A percentile compares a stretch with the other conserved stretches of the same genome.
Evolutionary conservation across 2,329 filamentous ascomycete genomes (phyloP).

Genomic region (Chaetomium sp.): DNA sequence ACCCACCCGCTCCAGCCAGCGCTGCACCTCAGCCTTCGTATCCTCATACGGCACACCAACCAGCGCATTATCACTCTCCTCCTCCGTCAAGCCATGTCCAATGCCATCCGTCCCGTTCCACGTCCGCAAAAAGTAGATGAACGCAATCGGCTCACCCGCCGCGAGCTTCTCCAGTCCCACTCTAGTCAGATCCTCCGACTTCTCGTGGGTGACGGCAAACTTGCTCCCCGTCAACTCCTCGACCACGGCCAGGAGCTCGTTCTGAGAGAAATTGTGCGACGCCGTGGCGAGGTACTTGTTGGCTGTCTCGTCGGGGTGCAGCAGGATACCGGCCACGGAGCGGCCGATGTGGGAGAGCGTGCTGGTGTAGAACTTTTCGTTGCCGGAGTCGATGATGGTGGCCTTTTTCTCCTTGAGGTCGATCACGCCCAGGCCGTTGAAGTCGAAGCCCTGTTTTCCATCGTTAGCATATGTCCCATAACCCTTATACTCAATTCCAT

Average conservation of each 20-base stretch:
- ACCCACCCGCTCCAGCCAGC: constrained; percentile 15
- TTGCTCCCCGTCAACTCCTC: constrained; percentile 47
- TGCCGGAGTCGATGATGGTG: constrained; percentile 51
- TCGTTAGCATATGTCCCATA: too few species aligned
- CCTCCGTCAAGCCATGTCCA: constrained; percentile 24
- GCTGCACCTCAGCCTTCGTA: constrained; percentile 12
- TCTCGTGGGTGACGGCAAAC: constrained; percentile 40
- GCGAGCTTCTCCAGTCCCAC: constrained; percentile 36
- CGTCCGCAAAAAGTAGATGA: constrained; percentile 25
- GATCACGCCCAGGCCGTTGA: constrained; percentile 47
- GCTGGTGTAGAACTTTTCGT: constrained; percentile 44
- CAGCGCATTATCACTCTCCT: constrained; percentile 20
- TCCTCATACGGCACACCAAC: constrained; percentile 19
- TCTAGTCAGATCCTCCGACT: constrained; percentile 31
- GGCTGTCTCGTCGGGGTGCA: constrained; percentile 42
- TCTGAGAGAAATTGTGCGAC: constrained; percentile 52
- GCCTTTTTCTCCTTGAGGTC: constrained; percentile 43
- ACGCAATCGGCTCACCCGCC: constrained; percentile 33
- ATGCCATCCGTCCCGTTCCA: constrained; percentile 33
- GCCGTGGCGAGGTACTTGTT: constrained; percentile 53
- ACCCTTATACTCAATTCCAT: too few species aligned
- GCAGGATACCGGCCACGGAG: constrained; percentile 45
- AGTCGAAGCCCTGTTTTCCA: constrained; percentile 33
- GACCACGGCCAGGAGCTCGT: constrained; percentile 46
- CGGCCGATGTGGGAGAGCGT: constrained; percentile 46